Conservation (phyloP, 2,329 filamentous ascomycete species). For the Cladosporium sp. region DNA sequence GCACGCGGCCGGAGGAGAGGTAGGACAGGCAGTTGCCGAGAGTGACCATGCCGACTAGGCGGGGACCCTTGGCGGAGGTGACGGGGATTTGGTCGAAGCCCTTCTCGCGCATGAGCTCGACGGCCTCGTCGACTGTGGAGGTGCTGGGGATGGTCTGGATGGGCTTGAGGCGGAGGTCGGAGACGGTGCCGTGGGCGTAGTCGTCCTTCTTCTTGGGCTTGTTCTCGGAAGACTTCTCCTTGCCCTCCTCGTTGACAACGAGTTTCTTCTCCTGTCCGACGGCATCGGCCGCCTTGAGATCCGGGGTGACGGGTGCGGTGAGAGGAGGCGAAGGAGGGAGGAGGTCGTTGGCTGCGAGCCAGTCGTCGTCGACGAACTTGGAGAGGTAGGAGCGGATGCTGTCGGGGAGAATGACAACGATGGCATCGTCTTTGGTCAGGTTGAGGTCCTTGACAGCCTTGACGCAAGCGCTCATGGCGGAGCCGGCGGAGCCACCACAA, state of each 20-base stretch:
- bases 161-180: constrained; percentile 84
- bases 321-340: constrained; percentile 63
- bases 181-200: constrained; percentile 77
- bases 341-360: constrained; percentile 95
- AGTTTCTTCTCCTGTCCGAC: constrained; percentile 31
- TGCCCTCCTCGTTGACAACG: constrained; percentile 19
- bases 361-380: constrained; percentile 99
- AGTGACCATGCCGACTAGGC: constrained; percentile 88
- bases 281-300: constrained; percentile 34
- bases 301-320: constrained; percentile 41
- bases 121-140: constrained; percentile 78
- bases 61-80: constrained; percentile 63
- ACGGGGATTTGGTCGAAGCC: constrained; percentile 98
- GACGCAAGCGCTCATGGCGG: constrained; percentile 80
- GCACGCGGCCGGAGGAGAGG: constrained; percentile 80
- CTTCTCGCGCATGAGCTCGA: constrained; percentile 98
- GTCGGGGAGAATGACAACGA: constrained; percentile 90
- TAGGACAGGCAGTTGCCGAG: constrained; percentile 92
- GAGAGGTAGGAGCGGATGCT: constrained; percentile 96
- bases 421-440: constrained; percentile 79
- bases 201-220: constrained; percentile 56
- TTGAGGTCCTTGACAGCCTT: constrained; percentile 74
- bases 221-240: constrained; percentile 7
- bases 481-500: constrained; percentile 90
- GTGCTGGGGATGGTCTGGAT: constrained; percentile 78